Base-by-base conservation (phyloP, 2,329 filamentous ascomycete species). In the Colletotrichum neosansevieriae region DNA sequence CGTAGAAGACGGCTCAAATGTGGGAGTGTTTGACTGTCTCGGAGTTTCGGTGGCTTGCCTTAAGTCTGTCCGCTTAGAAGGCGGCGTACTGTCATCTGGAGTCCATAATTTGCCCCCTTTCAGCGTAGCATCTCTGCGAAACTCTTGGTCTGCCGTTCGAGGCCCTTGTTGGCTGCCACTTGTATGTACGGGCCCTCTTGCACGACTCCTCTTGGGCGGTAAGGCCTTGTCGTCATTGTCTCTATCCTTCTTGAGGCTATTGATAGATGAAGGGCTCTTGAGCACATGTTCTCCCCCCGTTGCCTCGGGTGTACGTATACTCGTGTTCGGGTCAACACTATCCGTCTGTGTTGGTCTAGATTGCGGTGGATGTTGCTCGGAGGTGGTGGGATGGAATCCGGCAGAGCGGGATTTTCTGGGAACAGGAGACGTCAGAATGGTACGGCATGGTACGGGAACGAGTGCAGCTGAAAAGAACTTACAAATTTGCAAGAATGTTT, bases 1-100 rank as follows among this genome's bases (percentile, higher is more conserved):
- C 0, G 32, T 6, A 0, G 32, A 7, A 0, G 24, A 21, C 0
- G 42, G 40, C 0, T 49, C 47, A 0, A 21, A 44, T 0, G 32
- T 12, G 0, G 49, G 4, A 1, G 24, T 0, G 6, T 12, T 1
- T 0, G 45, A 1, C 0, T n/a, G n/a, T 0, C n/a, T 3, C 0
- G 34, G 11, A 1, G 38, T 13, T 4, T 38, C 29, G 0, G 15
- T 32, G 0, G 6, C 19, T 29, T 29, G 6, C 29, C 29, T 29
- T 29, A 6, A 29, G 4, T 61, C 57, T 3, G 42, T 17, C 1
- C 10, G 0, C 12, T 12, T 38, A 19, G 9, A 2, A 0, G 53
- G 15, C 6, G 21, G 21, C 21, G 21, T 21, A 21, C 6, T 29
- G 0, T 58, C 59, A 1, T 64, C 53, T 0, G 51, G 58, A 0